Evolutionary conservation across 2,329 filamentous ascomycete species (phyloP).

Genomic region (Apiospora hydei): DNA sequence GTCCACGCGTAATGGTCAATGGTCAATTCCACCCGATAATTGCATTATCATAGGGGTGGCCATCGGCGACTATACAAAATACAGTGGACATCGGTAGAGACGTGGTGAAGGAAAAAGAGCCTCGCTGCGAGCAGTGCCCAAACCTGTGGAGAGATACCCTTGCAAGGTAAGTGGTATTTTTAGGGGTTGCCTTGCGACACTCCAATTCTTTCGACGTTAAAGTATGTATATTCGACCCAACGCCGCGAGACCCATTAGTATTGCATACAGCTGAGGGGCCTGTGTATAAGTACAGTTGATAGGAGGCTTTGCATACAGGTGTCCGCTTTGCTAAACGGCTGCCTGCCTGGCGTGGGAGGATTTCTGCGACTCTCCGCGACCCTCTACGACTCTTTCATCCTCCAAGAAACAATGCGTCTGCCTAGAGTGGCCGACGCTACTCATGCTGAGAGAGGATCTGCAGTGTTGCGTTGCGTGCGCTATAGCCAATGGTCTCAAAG

Average conservation of each 20-base stretch:
- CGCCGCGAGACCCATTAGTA: constrained; percentile 3
- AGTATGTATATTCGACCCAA: neutral
- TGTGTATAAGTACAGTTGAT: neutral
- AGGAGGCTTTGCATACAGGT: neutral
- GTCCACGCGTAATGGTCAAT: constrained; percentile 10
- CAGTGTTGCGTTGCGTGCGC: constrained; percentile 14
- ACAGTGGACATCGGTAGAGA: neutral
- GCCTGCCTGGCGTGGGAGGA: neutral
- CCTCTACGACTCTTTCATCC: neutral
- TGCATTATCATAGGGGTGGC: constrained; percentile 7
- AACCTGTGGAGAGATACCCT: constrained; percentile 10
- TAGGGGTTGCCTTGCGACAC: neutral
- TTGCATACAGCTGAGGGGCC: neutral
- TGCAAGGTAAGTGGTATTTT: neutral
- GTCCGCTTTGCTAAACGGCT: neutral
- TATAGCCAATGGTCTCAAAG: constrained; percentile 19
- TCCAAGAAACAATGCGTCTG: neutral
- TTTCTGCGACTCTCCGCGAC: neutral
- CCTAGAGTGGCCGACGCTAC: constrained; percentile 3
- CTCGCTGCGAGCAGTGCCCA: constrained; percentile 17
- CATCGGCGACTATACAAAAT: neutral
- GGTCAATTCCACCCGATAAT: neutral
- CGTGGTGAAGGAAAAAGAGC: neutral
- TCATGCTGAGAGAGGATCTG: neutral
- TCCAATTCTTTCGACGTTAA: neutral